phyloP scores from a whole-genome alignment of 2,329 filamentous ascomycete genomes.

The Periconia digitata region DNA sequence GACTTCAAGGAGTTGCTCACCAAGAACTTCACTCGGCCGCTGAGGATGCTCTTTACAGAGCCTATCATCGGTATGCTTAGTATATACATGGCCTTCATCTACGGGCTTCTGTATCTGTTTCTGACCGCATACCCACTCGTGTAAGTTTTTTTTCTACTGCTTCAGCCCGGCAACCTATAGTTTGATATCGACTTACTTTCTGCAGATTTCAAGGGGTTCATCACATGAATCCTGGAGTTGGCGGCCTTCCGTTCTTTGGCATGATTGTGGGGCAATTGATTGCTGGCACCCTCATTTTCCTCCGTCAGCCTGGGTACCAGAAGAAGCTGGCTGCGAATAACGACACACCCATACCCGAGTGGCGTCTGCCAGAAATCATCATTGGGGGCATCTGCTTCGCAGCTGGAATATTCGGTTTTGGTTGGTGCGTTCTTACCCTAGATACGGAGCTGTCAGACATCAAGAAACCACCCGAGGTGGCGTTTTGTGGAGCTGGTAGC shows the following conservation, averaged over 20 bases:
- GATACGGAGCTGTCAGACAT: too few species aligned
- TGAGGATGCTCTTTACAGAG: slow-evolving; percentile 52
- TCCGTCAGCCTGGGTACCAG: slow-evolving; percentile 69
- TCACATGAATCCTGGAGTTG: slow-evolving; percentile 67
- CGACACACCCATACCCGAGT: slow-evolving; percentile 57
- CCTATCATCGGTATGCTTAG: slow-evolving; percentile 49
- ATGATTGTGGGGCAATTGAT: slow-evolving; percentile 75
- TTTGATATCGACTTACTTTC: too few species aligned
- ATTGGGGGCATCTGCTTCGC: slow-evolving; percentile 52
- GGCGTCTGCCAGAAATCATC: slow-evolving; percentile 59
- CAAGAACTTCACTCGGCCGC: slow-evolving; percentile 57
- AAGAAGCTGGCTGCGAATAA: slow-evolving; percentile 50
- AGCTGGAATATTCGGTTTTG: slow-evolving; percentile 43
- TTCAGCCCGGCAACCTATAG: too few species aligned
- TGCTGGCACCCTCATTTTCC: slow-evolving; percentile 65
- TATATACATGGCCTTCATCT: slow-evolving; percentile 42
- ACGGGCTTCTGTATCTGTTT: slow-evolving; percentile 81
- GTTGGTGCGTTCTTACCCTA: too few species aligned
- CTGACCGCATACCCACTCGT: slow-evolving; percentile 82
- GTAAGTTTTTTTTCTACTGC: not conserved
- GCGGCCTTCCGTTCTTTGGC: slow-evolving; percentile 81
- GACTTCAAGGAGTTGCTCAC: slow-evolving; percentile 52
- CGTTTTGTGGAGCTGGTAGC: too few species aligned
- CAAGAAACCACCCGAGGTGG: too few species aligned
- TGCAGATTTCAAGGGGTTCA: slow-evolving; percentile 66